These are phyloP conservation scores for Emergomyces orientalis DNA, from an alignment of 2,329 filamentous ascomycete species.

Conservation along the genomic window DNA sequence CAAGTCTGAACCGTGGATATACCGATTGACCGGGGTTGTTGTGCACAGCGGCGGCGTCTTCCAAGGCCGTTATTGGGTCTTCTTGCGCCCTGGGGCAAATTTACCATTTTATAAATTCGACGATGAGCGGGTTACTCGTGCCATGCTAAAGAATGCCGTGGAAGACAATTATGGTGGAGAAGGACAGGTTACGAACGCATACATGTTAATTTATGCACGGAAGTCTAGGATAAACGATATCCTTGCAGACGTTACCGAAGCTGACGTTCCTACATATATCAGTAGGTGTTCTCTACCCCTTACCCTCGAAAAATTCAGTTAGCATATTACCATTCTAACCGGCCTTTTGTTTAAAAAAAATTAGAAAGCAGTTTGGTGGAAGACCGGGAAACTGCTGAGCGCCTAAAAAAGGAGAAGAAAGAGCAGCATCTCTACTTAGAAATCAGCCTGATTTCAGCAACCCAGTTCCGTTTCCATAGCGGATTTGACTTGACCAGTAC, in stretches of 20 bases:
- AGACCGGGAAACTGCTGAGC: not conserved
- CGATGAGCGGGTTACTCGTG: constrained; percentile 10
- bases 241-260: constrained; percentile 4
- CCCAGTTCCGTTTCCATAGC: not conserved
- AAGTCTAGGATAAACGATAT: constrained; percentile 9
- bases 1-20: constrained; percentile 10
- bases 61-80: constrained; percentile 8
- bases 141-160: constrained; percentile 7
- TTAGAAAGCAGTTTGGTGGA: not conserved
- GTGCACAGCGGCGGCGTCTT: constrained; percentile 10
- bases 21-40: constrained; percentile 8
- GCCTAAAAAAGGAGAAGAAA: not conserved
- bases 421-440: not conserved
- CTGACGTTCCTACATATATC: constrained; percentile 4
- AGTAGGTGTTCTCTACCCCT: not conserved
- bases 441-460: not conserved
- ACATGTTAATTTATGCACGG: constrained; percentile 11
- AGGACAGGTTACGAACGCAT: constrained; percentile 6
- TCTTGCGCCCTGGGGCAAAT: constrained; percentile 1
- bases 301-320: not conserved
- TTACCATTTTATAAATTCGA: constrained; percentile 11
- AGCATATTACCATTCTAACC: not conserved
- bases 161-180: constrained; percentile 11
- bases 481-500: constrained; percentile 2
- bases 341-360: not conserved